Conservation (phyloP, 2,329 filamentous ascomycete genomes). For the Hansfordia pulvinata region DNA sequence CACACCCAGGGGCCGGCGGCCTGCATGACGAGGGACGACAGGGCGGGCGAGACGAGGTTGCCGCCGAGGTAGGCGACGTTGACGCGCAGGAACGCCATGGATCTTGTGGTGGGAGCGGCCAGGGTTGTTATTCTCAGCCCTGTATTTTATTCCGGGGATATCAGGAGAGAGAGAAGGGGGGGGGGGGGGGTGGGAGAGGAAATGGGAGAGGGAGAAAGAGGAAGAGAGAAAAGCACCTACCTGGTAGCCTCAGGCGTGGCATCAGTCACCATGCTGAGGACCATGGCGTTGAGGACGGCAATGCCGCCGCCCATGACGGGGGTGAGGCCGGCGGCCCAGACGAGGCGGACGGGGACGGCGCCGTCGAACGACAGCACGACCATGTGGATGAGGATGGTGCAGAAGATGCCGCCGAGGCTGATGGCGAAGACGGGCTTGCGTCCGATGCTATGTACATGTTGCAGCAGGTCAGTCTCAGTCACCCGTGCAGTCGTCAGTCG, state of each 20-base stretch:
- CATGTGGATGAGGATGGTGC: conserved; percentile 13
- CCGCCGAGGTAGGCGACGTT: conserved; percentile 38
- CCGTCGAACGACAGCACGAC: conserved; percentile 17
- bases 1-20: conserved; percentile 13
- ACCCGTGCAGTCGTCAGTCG: no score
- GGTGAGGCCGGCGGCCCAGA: conserved; percentile 19
- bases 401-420: conserved; percentile 14
- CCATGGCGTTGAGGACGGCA: conserved; percentile 15
- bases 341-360: conserved; percentile 17
- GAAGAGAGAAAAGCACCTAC: conserved; percentile 7
- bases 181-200: no score
- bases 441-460: conserved; percentile 19
- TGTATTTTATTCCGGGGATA: no score
- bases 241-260: conserved; percentile 19
- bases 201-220: neutral
- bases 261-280: conserved; percentile 22
- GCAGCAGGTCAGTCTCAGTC: no score
- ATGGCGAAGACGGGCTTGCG: conserved; percentile 20
- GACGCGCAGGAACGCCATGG: conserved; percentile 31
- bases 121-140: no score
- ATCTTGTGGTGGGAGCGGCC: no score
- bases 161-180: no score
- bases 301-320: conserved; percentile 21
- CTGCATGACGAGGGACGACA: conserved; percentile 15
- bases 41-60: conserved; percentile 11